Percentiles rank a stretch among this genome's conserved stretches.
Evolutionary conservation across 257 asterid species (phyloP).

Genomic region (Penstemon newberryi): DNA sequence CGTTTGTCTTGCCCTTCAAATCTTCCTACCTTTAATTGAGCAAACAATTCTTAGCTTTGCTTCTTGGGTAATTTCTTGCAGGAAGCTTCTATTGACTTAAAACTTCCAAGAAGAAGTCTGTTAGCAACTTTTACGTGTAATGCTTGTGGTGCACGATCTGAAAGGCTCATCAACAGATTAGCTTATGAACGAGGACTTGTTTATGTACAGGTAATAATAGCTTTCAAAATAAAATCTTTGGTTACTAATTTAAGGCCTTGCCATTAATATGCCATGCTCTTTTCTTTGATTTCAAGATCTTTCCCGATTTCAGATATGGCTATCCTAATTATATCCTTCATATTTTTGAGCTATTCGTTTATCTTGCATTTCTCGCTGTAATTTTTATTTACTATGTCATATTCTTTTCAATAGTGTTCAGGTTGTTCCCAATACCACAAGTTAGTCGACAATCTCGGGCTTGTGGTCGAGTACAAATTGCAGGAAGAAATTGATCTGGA

Average conservation of each 20-base stretch:
- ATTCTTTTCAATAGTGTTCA: constrained; percentile 62
- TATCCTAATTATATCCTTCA: not conserved
- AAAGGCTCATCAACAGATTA: constrained; percentile 70
- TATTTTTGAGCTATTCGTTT: constrained; percentile 4
- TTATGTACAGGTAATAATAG: constrained; percentile 69
- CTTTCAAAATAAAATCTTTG: not conserved
- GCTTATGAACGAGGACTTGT: constrained; percentile 96
- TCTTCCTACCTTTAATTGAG: not conserved
- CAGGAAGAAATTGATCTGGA: constrained; percentile 53
- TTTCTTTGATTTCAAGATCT: constrained; percentile 9
- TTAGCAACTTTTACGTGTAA: constrained; percentile 76
- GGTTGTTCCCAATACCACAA: constrained; percentile 89
- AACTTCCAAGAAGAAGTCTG: constrained; percentile 87
- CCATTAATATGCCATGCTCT: not conserved
- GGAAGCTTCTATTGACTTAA: constrained; percentile 65
- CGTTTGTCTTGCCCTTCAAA: not conserved
- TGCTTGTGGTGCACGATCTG: constrained; percentile 66
- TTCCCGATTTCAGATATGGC: not conserved
- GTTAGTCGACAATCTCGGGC: constrained; percentile 92
- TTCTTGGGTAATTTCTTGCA: constrained; percentile 37
- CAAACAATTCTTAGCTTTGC: constrained; percentile 10
- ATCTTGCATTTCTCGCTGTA: constrained; percentile 6
- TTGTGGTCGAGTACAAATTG: constrained; percentile 75
- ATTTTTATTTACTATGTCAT: constrained; percentile 12
- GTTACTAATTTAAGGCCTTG: too few species aligned